These are phyloP conservation scores for Albifimbria verrucaria DNA, from an alignment of 2,329 filamentous ascomycete species.

Conservation along the genomic window DNA sequence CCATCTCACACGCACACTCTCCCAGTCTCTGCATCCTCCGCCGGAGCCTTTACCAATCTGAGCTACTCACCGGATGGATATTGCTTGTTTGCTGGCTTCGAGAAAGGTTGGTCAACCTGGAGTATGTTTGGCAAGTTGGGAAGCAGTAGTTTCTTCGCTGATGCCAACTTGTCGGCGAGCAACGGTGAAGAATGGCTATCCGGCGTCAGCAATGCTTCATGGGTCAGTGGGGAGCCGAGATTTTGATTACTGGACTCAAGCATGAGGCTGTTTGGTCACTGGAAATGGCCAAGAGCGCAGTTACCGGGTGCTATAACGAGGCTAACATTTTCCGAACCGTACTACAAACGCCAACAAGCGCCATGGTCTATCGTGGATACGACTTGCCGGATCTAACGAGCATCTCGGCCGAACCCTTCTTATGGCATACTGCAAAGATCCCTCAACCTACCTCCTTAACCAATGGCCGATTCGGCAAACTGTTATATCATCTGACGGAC, in stretches of 20 bases:
- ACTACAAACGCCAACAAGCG: constrained; percentile 79
- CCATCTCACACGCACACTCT: constrained; percentile 74
- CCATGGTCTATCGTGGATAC: constrained; percentile 92
- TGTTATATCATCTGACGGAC: constrained; percentile 85
- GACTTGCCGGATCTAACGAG: constrained; percentile 87
- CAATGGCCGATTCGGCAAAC: constrained; percentile 92
- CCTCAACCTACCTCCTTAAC: constrained; percentile 77
- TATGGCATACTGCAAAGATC: constrained; percentile 93
- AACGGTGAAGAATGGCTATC: constrained; percentile 84
- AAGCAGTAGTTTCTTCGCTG: constrained; percentile 76
- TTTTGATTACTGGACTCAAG: constrained; percentile 67
- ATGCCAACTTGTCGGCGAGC: constrained; percentile 57
- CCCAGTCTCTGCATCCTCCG: constrained; percentile 62
- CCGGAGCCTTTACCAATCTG: constrained; percentile 71
- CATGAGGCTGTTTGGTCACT: constrained; percentile 82
- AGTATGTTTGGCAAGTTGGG: constrained; percentile 93
- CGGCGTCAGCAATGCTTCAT: constrained; percentile 73
- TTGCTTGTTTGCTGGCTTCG: constrained; percentile 89
- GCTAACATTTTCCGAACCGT: constrained; percentile 88
- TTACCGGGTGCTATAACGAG: constrained; percentile 85
- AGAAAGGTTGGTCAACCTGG: constrained; percentile 93
- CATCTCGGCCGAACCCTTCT: constrained; percentile 83
- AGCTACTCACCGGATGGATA: constrained; percentile 94
- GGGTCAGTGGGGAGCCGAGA: constrained; percentile 87
- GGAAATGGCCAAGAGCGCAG: constrained; percentile 92